Conservation (phyloP, 306 rosid species). For the Fagus sylvatica region DNA sequence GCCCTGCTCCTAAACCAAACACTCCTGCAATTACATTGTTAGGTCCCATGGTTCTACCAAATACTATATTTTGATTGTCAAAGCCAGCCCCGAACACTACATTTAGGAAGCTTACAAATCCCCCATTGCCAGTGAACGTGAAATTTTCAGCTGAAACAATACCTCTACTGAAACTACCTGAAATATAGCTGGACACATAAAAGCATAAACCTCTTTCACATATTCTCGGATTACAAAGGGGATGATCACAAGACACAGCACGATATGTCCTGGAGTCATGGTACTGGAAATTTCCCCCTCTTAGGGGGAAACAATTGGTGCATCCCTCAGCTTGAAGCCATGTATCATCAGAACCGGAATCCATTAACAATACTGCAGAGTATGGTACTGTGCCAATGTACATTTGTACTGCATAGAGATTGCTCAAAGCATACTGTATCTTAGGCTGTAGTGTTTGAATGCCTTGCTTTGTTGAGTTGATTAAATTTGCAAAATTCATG, state of each 20-base stretch:
- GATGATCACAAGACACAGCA: background rate
- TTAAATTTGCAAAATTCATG: background rate
- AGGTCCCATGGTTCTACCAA: background rate
- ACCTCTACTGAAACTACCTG: background rate
- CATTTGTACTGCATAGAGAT: background rate
- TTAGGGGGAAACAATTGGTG: background rate
- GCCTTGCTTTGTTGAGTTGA: background rate
- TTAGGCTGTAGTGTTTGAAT: background rate
- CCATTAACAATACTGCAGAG: background rate
- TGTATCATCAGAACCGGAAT: background rate
- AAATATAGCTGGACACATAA: background rate
- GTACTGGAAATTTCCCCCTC: background rate
- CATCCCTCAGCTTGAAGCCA: slow-evolving; percentile 11
- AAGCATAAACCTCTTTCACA: background rate
- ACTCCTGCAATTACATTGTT: no score
- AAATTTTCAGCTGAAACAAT: slow-evolving; percentile 3
- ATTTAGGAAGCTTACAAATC: background rate
- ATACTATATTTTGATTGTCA: background rate
- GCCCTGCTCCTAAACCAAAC: no score
- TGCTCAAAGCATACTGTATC: background rate
- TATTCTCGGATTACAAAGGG: background rate
- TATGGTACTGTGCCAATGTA: background rate
- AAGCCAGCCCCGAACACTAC: background rate
- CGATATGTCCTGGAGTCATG: background rate
- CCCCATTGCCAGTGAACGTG: background rate